phyloP scores from a whole-genome alignment of 805 yeast species.

The Metschnikowia arizonensis region DNA sequence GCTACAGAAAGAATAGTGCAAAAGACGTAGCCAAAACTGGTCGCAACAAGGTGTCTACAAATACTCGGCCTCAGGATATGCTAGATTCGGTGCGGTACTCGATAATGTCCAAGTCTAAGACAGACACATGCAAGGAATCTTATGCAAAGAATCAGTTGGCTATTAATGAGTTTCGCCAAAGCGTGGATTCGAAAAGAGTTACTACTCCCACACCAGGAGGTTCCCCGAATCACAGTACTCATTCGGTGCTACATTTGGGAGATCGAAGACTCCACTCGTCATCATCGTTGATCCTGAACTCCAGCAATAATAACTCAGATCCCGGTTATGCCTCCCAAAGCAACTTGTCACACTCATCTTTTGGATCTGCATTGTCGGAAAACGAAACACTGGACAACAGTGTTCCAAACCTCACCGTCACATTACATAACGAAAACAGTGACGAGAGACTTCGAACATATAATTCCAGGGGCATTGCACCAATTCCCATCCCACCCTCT shows the following conservation, averaged over 20 bases:
- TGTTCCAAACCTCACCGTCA: constrained; percentile 2
- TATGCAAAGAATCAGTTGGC: constrained; percentile 20
- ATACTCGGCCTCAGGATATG: constrained; percentile 28
- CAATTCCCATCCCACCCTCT: constrained; percentile 28
- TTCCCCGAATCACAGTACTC: neutral
- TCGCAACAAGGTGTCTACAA: constrained; percentile 6
- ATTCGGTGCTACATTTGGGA: neutral
- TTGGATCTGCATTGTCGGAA: constrained; percentile 26
- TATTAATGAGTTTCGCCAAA: constrained; percentile 32
- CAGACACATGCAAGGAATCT: constrained; percentile 17
- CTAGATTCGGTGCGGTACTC: constrained; percentile 27
- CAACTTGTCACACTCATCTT: constrained; percentile 24
- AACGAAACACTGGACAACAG: neutral
- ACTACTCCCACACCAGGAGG: constrained; percentile 13
- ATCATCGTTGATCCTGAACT: neutral
- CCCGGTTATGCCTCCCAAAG: constrained; percentile 7
- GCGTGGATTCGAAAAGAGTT: constrained; percentile 34
- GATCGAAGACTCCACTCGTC: neutral
- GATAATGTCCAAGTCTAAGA: constrained; percentile 27
- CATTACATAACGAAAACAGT: neutral
- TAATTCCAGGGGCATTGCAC: constrained; percentile 13
- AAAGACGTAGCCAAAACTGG: constrained; percentile 9
- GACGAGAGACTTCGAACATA: neutral
- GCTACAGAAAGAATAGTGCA: constrained; percentile 3
- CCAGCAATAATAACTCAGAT: neutral